Evolutionary conservation across 192 early-diverging fungal genomes (phyloP).

Genomic region (Pilaira anomala): DNA sequence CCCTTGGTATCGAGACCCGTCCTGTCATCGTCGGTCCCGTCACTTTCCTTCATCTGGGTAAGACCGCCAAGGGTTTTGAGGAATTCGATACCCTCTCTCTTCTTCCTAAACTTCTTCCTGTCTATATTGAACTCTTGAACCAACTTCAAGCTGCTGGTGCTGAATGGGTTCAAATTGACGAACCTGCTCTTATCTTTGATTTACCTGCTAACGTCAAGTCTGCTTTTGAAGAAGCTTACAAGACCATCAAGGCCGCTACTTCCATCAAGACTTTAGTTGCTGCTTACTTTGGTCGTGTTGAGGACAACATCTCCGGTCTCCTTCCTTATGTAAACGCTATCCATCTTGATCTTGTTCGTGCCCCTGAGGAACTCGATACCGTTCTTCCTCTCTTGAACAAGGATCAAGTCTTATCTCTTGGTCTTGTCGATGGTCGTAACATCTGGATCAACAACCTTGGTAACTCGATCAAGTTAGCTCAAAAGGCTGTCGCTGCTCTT

Average conservation of each 20-base stretch:
- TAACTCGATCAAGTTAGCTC: constrained; percentile 63
- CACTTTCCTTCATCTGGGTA: constrained; percentile 83
- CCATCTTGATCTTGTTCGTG: constrained; percentile 90
- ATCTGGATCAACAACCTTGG: constrained; percentile 93
- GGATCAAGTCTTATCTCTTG: constrained; percentile 80
- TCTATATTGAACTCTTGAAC: constrained; percentile 73
- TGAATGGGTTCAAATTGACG: constrained; percentile 84
- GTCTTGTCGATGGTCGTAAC: constrained; percentile 95
- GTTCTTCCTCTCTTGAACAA: constrained; percentile 59
- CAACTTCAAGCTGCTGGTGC: constrained; percentile 75
- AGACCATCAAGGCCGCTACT: constrained; percentile 48
- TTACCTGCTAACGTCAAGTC: constrained; percentile 44
- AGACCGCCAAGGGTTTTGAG: constrained; percentile 64
- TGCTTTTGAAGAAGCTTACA: constrained; percentile 64
- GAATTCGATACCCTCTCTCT: constrained; percentile 74
- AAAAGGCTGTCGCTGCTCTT: constrained; percentile 63
- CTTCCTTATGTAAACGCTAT: constrained; percentile 77
- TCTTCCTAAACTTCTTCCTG: constrained; percentile 73
- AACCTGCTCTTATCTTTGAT: constrained; percentile 75
- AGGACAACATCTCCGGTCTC: constrained; percentile 70
- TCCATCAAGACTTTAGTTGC: constrained; percentile 75
- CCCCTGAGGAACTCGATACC: constrained; percentile 72
- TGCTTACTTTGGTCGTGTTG: constrained; percentile 91
- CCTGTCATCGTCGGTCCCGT: constrained; percentile 93
- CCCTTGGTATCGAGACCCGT: constrained; percentile 84